Base-by-base conservation (phyloP, 1,139 yeast genomes). In the Wickerhamiella pararugosa region DNA sequence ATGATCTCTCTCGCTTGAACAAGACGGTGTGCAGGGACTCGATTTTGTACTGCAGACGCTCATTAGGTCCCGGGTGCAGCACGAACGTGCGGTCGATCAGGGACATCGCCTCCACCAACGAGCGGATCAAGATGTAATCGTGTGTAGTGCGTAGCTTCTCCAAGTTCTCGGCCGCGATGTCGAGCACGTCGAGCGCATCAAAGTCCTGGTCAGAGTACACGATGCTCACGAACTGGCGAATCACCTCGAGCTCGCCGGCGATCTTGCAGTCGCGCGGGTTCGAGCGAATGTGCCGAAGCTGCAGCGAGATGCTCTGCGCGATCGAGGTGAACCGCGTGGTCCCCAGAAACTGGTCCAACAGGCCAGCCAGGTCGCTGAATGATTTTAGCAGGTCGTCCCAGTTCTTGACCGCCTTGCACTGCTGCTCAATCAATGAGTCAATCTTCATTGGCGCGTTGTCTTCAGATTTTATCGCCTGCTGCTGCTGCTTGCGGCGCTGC, bases 91-190 rank as follows among this genome's bases (percentile, higher is more conserved):
- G 49, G 35, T 50, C 36, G 21, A 40, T 32, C n/a, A 50, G 45
- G 7, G 47, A 39, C 25, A 55, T 35, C 7, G 54, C 45, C 44
- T 60, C 64, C 7, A 67, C 53, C 21, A 58, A 43, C 11, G 57
- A 53, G 5, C 65, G 48, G 37, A 61, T 41, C 29, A 59, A 50
- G 40, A 51, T 52, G 49, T 60, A 61, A 44, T 60, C 61, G 38
- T 51, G 56, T 7, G 62, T 54, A 6, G 57, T 56, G 26, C 62
- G 53, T 39, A 61, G 52, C 48, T 61, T 62, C 44, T 61, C 65
- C 32, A 60, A 52, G 37, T 53, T 53, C n/a, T 51, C 48, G 9
- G 50, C 53, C 26, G 49, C 51, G 9, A 49, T 43, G 34, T 57
- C 62, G 31, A 56, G 56, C 25, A 56, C 49, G 25, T 53, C 48